Evolutionary conservation across 441 rosid species (phyloP).

Genomic region (Flueggea neowawraea): DNA sequence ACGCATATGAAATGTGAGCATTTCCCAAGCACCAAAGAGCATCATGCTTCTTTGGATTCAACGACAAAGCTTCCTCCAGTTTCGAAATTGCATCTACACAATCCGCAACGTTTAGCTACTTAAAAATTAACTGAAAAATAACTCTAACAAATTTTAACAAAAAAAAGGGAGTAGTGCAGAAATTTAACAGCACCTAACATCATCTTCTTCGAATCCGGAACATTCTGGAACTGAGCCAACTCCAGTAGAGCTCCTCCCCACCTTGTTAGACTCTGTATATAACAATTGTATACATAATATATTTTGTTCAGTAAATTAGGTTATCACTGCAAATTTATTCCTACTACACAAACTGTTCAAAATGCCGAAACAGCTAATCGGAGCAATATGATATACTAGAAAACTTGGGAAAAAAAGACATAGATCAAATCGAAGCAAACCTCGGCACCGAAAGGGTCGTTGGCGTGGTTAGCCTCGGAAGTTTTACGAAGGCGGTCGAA

Average conservation of each 20-base stretch:
- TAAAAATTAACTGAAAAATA: no score
- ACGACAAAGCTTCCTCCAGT: no score
- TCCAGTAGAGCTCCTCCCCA: slow-evolving; percentile 88
- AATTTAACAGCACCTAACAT: slow-evolving; percentile 43
- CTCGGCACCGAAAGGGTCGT: slow-evolving; percentile 69
- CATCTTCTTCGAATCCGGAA: slow-evolving; percentile 60
- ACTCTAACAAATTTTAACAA: no score
- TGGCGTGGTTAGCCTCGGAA: slow-evolving; percentile 60
- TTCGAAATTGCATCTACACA: no score
- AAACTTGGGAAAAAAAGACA: not conserved
- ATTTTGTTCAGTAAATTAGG: no score
- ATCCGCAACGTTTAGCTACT: no score
- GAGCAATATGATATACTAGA: not conserved
- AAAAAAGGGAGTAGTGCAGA: no score
- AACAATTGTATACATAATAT: not conserved
- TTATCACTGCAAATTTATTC: no score
- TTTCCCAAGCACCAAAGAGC: slow-evolving; percentile 50
- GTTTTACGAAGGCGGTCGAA: slow-evolving; percentile 80
- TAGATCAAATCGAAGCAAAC: slow-evolving; percentile 25
- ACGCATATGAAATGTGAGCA: slow-evolving; percentile 74
- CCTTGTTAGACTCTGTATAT: slow-evolving; percentile 72
- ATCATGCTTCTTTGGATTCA: no score
- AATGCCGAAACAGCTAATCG: slow-evolving; percentile 2
- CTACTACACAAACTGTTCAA: not conserved
- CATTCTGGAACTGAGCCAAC: slow-evolving; percentile 73